Percentiles rank a stretch among this genome's conserved stretches.
phyloP scores from a whole-genome alignment of 2,329 filamentous ascomycete species.

The Fusarium phyllophilum region DNA sequence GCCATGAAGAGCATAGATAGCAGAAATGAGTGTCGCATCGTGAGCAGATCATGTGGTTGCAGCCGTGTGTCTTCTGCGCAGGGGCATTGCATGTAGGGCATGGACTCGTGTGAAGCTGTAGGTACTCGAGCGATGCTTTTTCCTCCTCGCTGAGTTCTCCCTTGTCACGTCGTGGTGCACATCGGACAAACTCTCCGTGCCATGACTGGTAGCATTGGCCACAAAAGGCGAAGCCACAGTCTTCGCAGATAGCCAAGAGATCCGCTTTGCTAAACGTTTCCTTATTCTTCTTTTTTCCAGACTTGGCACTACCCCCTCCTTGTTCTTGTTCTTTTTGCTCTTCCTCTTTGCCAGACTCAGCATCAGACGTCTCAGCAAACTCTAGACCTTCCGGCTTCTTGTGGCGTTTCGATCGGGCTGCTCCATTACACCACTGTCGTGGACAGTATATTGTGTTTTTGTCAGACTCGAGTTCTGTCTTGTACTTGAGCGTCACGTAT shows the following conservation, averaged over 20 bases:
- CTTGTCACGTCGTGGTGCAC: constrained; percentile 71
- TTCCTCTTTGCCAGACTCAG: constrained; percentile 60
- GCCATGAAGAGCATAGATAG: constrained; percentile 91
- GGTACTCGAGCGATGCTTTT: constrained; percentile 85
- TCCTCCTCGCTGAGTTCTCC: constrained; percentile 85
- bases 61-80: constrained; percentile 90
- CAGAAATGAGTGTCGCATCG: constrained; percentile 94
- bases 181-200: constrained; percentile 87
- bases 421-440: constrained; percentile 89
- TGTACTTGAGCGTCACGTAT: constrained; percentile 91
- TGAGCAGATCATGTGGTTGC: constrained; percentile 96
- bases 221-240: constrained; percentile 92
- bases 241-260: constrained; percentile 84
- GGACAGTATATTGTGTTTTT: constrained; percentile 94
- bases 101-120: constrained; percentile 81
- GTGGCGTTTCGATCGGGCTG: constrained; percentile 79
- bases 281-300: constrained; percentile 36
- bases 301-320: constrained; percentile 32
- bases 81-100: constrained; percentile 90
- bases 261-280: constrained; percentile 62
- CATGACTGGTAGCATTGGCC: constrained; percentile 76
- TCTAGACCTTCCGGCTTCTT: constrained; percentile 76
- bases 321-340: constrained; percentile 47
- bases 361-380: constrained; percentile 65
- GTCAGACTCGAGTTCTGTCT: constrained; percentile 90